Evolutionary conservation across 164 flowering plant genomes (phyloP), one percentile per base, ranked within the genome.

Genomic region (Magnolia kwangsiensis): DNA sequence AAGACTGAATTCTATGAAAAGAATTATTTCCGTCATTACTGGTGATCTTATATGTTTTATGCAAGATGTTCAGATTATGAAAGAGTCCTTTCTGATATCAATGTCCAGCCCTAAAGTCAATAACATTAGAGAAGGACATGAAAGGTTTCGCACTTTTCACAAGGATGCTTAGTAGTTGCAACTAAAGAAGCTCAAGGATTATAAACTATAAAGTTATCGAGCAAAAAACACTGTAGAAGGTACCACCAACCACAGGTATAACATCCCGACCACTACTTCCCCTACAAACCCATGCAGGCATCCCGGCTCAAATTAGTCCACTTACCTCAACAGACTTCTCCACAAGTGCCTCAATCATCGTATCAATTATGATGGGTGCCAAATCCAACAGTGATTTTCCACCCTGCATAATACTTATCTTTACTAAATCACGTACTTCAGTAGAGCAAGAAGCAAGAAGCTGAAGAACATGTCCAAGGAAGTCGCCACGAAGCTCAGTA

Each of bases 281-380:
- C 78, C 71, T 37, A 37, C 9, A 5, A 24, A 16, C 31, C 59
- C 24, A 10, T 64, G 31, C 13, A 73, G 23, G 23, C 18, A 49
- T n/a, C 21, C n/a, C 23, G 11, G 3, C 14, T 29, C 19, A 24
- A 82, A 71, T 21, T 19, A 58, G 21, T 63, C 45, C 68, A 71
- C 83, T 79, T 83, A 93, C 99, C 95, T 93, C 97, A 78, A 85
- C 89, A 77, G 98, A 89, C 82, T 89, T 93, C 78, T 93, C 96
- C 69, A 91, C 92, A 31, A 96, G 79, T 16, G 92, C 85, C 51
- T 90, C 94, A 64, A 84, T 79, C 51, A 96, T 86, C 67, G 95
- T 80, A 63, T 83, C 83, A 78, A 89, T 79, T 59, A 90, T 88
- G 68, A 59, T 71, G 21, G 98, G 93, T 63, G 81, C 74, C 75